phyloP scores from a whole-genome alignment of 2,329 filamentous ascomycete species.

The Trichoderma koningiopsis region DNA sequence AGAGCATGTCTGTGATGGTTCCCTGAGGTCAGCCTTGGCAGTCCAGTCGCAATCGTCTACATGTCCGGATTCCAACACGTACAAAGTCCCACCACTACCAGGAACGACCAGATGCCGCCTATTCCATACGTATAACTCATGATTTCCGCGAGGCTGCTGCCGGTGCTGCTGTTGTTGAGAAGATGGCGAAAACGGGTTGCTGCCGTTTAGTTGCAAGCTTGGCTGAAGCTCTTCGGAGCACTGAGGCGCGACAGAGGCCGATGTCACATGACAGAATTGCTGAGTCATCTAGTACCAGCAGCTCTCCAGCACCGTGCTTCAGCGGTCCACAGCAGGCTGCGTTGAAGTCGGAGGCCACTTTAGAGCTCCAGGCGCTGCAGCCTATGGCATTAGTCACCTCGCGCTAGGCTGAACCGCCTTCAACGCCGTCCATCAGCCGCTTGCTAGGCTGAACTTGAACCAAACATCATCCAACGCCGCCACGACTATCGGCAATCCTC shows the following conservation, averaged over 20 bases:
- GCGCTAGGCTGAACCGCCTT: not conserved
- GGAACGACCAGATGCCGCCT: constrained; percentile 67
- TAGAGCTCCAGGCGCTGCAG: not conserved
- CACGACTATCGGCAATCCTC: not conserved
- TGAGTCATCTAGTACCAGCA: constrained; percentile 34
- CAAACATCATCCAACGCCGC: not conserved
- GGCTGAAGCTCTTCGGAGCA: constrained; percentile 29
- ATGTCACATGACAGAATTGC: constrained; percentile 43
- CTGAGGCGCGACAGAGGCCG: constrained; percentile 31
- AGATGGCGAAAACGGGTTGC: constrained; percentile 25
- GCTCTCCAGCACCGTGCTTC: not conserved
- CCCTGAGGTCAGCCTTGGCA: constrained; percentile 21
- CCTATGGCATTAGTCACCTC: not conserved
- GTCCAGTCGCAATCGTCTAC: constrained; percentile 20
- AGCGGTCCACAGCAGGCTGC: not conserved
- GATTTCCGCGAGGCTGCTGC: constrained; percentile 35
- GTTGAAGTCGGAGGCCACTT: constrained; percentile 8
- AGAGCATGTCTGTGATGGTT: constrained; percentile 81
- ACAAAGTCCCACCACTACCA: constrained; percentile 79
- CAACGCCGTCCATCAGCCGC: not conserved
- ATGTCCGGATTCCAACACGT: constrained; percentile 43
- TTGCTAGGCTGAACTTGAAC: not conserved
- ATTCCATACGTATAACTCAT: constrained; percentile 77
- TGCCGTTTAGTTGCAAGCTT: constrained; percentile 30
- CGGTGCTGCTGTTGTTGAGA: constrained; percentile 29